phyloP scores from a whole-genome alignment of 495 filamentous ascomycete species.

The Aspergillus sclerotioniger region DNA sequence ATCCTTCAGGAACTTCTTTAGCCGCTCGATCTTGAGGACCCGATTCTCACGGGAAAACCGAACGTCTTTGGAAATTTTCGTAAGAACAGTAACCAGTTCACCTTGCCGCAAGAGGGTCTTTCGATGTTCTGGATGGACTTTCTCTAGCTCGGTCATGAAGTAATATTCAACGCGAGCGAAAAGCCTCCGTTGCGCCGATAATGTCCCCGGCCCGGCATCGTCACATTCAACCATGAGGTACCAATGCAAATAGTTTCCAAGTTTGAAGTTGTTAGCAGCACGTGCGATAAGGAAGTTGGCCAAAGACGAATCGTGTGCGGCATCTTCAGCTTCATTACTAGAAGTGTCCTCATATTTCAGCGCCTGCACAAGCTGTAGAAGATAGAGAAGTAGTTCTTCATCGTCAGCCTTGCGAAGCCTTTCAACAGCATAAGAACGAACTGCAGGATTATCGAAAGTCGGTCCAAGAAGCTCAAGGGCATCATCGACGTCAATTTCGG shows the following conservation, averaged over 20 bases:
- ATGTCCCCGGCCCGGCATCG: conserved; percentile 70
- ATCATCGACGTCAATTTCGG: conserved; percentile 95
- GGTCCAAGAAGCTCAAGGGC: conserved; percentile 92
- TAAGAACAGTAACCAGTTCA: conserved; percentile 81
- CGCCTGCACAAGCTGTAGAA: conserved; percentile 93
- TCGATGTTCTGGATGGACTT: conserved; percentile 59
- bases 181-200: conserved; percentile 70
- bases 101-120: conserved; percentile 81
- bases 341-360: conserved; percentile 87
- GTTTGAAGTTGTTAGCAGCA: conserved; percentile 78
- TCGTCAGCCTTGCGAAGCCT: conserved; percentile 89
- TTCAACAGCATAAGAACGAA: conserved; percentile 91
- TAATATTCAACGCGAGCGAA: conserved; percentile 92
- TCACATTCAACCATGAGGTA: conserved; percentile 98
- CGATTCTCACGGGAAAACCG: conserved; percentile 77
- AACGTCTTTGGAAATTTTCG: conserved; percentile 86
- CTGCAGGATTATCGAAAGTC: conserved; percentile 81
- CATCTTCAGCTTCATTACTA: conserved; percentile 56
- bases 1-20: conserved; percentile 81
- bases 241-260: conserved; percentile 97
- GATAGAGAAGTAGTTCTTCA: conserved; percentile 86
- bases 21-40: conserved; percentile 71
- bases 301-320: conserved; percentile 78
- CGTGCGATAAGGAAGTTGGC: conserved; percentile 85
- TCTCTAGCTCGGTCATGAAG: conserved; percentile 82